Evolutionary conservation across 164 flowering plant genomes (phyloP).

Genomic region (Houttuynia cordata): DNA sequence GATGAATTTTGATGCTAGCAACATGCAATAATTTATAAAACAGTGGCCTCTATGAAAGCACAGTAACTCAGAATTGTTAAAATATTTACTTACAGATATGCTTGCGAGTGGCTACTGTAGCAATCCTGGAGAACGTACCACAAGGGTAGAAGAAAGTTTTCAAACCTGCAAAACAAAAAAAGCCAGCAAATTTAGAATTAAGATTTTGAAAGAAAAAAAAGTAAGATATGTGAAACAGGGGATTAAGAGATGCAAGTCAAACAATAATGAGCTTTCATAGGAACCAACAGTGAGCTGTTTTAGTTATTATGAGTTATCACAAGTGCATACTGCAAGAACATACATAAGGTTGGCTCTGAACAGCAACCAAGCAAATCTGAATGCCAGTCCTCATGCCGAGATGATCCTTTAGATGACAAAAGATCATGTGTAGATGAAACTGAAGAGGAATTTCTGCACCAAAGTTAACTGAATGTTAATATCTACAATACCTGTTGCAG

Average conservation of each 20-base stretch:
- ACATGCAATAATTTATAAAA: too few species aligned
- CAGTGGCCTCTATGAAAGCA: too few species aligned
- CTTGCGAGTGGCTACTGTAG: conserved; percentile 60
- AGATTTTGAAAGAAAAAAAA: too few species aligned
- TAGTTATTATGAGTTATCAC: too few species aligned
- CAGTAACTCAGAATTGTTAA: too few species aligned
- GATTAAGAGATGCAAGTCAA: too few species aligned
- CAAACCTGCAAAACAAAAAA: conserved; percentile 37
- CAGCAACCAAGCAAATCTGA: conserved; percentile 92
- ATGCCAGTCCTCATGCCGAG: conserved; percentile 69
- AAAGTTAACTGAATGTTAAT: background rate
- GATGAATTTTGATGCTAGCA: too few species aligned
- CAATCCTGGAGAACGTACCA: conserved; percentile 81
- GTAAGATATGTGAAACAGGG: too few species aligned
- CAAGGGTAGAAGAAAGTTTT: conserved; percentile 84
- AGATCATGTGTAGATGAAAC: conserved; percentile 61
- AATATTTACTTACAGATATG: conserved; percentile 50
- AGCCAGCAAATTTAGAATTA: too few species aligned
- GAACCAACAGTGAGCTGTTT: too few species aligned
- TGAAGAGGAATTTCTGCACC: conserved; percentile 52
- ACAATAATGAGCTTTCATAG: too few species aligned
- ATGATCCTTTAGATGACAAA: conserved; percentile 32
- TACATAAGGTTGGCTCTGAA: conserved; percentile 81
- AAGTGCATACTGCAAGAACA: conserved; percentile 12
- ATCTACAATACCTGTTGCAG: too few species aligned